Conservation (phyloP, 75 land plant species). For the Selaginella moellendorffii region DNA sequence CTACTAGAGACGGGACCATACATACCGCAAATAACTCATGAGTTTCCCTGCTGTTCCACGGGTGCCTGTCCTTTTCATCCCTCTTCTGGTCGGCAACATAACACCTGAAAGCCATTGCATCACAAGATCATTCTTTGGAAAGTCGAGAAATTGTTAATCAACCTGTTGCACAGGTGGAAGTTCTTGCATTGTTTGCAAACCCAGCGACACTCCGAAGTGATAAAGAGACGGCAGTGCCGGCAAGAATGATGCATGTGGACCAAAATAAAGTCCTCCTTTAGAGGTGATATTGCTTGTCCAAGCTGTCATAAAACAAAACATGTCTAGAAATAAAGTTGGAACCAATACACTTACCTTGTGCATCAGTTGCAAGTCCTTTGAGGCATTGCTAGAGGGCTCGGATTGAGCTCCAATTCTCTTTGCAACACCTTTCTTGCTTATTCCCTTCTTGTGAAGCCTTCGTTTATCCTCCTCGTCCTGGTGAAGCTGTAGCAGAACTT, state of each 20-base stretch:
- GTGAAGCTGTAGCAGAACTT: neutral
- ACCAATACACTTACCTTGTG: neutral
- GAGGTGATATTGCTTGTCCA: neutral
- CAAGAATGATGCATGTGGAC: neutral
- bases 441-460: neutral
- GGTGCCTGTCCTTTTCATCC: slow-evolving; percentile 90
- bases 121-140: neutral
- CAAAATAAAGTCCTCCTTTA: neutral
- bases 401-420: neutral
- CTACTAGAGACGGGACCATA: neutral
- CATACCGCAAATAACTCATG: slow-evolving; percentile 48
- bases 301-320: neutral
- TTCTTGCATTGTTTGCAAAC: neutral
- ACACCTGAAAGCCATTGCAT: slow-evolving; percentile 52
- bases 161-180: neutral
- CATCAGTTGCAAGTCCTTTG: neutral
- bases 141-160: neutral
- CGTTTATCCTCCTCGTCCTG: neutral
- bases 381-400: neutral
- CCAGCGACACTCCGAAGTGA: neutral
- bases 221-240: neutral
- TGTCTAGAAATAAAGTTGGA: no score
- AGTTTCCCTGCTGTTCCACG: slow-evolving; percentile 46
- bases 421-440: neutral
- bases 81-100: slow-evolving; percentile 62